Percentiles rank a stretch among this genome's conserved stretches.
These are phyloP conservation scores for Eragrostis curvula DNA, from an alignment of 176 grass and related monocot species.

Conservation along the genomic window DNA sequence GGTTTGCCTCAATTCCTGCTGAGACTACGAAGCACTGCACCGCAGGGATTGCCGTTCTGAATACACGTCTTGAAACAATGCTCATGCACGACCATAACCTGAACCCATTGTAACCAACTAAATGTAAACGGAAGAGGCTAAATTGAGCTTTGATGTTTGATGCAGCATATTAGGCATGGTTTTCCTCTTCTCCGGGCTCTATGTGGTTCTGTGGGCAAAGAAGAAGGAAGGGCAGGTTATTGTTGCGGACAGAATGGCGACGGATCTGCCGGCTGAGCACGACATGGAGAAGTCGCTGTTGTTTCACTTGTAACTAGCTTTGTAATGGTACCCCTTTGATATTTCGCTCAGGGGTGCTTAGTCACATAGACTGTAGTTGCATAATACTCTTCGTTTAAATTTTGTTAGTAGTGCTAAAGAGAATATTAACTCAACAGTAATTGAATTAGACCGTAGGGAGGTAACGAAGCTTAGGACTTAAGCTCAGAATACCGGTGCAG, in stretches of 20 bases:
- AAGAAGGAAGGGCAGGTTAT: slow-evolving; percentile 55
- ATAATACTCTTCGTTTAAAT: no score
- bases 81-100: not conserved
- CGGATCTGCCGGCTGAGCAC: not conserved
- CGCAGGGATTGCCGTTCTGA: not conserved
- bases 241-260: slow-evolving; percentile 3
- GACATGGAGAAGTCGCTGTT: slow-evolving; percentile 53
- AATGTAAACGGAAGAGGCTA: not conserved
- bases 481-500: no score
- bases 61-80: not conserved
- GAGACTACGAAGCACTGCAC: not conserved
- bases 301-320: not conserved
- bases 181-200: slow-evolving; percentile 64
- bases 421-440: no score
- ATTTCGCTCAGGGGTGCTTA: no score
- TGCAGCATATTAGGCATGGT: slow-evolving; percentile 68
- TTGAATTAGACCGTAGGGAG: no score
- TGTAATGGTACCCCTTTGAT: no score
- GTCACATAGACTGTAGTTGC: no score
- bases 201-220: slow-evolving; percentile 74
- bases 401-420: no score
- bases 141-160: not conserved
- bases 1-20: not conserved
- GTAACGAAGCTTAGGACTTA: no score
- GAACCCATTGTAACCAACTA: no score